These are phyloP conservation scores for Diplosphaera chodatii DNA, from an alignment of 139 green algal genomes.

Conservation along the genomic window DNA sequence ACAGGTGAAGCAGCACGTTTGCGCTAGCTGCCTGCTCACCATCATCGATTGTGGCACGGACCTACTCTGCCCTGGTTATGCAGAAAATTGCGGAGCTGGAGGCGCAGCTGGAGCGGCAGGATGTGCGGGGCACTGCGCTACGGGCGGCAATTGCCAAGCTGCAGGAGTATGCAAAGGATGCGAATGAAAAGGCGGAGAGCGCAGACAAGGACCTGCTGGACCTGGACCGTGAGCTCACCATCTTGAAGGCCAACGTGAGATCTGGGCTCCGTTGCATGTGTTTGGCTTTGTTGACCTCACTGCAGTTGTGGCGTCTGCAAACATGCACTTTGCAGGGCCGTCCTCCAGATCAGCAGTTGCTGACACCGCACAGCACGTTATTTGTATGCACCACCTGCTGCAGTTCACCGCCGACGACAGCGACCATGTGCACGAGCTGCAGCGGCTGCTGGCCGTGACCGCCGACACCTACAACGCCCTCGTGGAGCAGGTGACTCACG, in stretches of 20 bases:
- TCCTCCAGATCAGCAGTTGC: too few relatives aligned
- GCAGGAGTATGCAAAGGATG: conserved; percentile 36
- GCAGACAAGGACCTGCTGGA: conserved; percentile 34
- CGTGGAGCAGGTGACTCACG: conserved; percentile 1
- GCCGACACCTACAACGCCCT: not conserved
- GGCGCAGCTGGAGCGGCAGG: conserved; percentile 1
- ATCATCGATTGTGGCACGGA: too few relatives aligned
- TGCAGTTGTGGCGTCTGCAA: too few relatives aligned
- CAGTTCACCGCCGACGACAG: not conserved
- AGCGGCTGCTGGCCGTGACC: not conserved
- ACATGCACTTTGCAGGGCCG: too few relatives aligned
- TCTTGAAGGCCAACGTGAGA: conserved; percentile 2
- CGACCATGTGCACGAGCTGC: not conserved
- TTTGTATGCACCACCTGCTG: too few relatives aligned
- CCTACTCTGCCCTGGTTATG: too few relatives aligned
- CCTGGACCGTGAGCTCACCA: conserved; percentile 9
- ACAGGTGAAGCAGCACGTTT: too few relatives aligned
- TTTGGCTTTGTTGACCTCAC: too few relatives aligned
- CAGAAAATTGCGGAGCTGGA: conserved; percentile 19
- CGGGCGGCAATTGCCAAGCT: conserved; percentile 24
- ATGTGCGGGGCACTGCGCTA: conserved; percentile 21
- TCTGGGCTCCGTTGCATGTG: too few relatives aligned
- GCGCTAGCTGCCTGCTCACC: too few relatives aligned
- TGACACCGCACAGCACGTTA: too few relatives aligned
- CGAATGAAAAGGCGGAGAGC: conserved; percentile 17